Base-by-base conservation (phyloP, 78 protist genomes). In the Dictyostelium firmibasis region DNA sequence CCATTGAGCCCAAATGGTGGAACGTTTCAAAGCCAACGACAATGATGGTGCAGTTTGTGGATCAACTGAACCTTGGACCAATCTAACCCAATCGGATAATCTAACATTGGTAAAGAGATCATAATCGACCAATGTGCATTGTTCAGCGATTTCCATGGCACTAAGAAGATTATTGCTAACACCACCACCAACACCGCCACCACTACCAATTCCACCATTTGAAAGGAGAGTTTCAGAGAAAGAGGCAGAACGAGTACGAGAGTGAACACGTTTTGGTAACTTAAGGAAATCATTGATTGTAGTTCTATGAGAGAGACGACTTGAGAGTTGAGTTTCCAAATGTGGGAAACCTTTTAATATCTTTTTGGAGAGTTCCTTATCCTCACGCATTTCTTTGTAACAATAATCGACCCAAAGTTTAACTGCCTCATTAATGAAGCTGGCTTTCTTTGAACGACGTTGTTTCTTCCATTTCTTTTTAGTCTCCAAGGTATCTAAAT, bases 311-410 rank as follows among this genome's bases (percentile, higher is more conserved):
- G 86, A 43, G 7, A 89, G 78, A 75, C 94, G 84, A 44, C 67
- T 33, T 38, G 62, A 10, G 0, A 89, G 25, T 41, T 25, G 78
- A 7, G 87, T 43, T 41, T 89, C 94, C 3, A 89, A n/a, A 69
- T 89, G 94, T 67, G 94, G 94, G 94, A 89, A 89, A 7, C 88
- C 94, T 75, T 89, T 89, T 9, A 89, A 70, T 4, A 89, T 89
- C 35, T 70, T 79, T 47, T 89, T 85, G 31, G 87, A 43, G 16
- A 89, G 20, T 41, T 89, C 83, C 64, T 89, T 89, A 62, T 89
- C 94, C 14, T 89, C 94, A 31, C 87, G 64, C 83, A 89, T 31
- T 75, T 89, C 94, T 7, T 76, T 69, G 82, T 89, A 89, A 41
- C 94, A 89, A 67, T 89, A 89, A 62, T 89, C 94, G 1, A 89